Evolutionary conservation across 2,329 filamentous ascomycete species (phyloP), one percentile per base, ranked within the genome.

Genomic region (Botrytis pseudocinerea): DNA sequence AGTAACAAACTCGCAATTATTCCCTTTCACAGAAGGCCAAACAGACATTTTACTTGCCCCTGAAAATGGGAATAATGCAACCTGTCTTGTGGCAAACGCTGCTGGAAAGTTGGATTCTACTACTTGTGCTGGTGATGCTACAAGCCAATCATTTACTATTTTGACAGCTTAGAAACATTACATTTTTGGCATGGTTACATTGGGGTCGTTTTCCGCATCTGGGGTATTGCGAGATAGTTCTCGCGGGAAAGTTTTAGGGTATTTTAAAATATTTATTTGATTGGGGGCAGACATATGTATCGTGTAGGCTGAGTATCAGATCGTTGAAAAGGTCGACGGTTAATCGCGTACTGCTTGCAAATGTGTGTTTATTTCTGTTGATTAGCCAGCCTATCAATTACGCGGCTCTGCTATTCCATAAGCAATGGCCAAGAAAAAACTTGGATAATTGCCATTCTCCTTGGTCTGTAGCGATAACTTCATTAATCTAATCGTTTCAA

Each of bases 1-100:
- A 8, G 73, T 74, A 12, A 78, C 86, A 59, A 81, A 80, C 25
- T 85, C 83, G 38, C 87, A 89, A 76, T 79, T 88, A 12, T 83
- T 87, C 74, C 84, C 84, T 2, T 88, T 86, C 73, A 71, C 20
- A 9, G 81, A 80, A 6, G 84, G 83, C 1, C 63, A 62, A 62
- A 72, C 63, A n/a, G 82, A 80, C 4, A 74, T 88, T 54, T 79
- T 83, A 0, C 82, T 88, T 35, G 82, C 84, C 16, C 86, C 86
- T 0, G 78, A 80, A 28, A 85, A 83, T 70, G 84, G 83, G 71
- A 81, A 82, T 35, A 83, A 83, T 68, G 78, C 79, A 66, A 84
- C 82, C 4, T 88, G 86, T 73, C 79, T 87, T 59, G 78, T 85
- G 8, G 78, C 82, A 8, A 77, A 75, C 42, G 72, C 65, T 5